These are phyloP conservation scores for Xylaria sp. DNA, from an alignment of 2,329 filamentous ascomycete species.

Conservation along the genomic window DNA sequence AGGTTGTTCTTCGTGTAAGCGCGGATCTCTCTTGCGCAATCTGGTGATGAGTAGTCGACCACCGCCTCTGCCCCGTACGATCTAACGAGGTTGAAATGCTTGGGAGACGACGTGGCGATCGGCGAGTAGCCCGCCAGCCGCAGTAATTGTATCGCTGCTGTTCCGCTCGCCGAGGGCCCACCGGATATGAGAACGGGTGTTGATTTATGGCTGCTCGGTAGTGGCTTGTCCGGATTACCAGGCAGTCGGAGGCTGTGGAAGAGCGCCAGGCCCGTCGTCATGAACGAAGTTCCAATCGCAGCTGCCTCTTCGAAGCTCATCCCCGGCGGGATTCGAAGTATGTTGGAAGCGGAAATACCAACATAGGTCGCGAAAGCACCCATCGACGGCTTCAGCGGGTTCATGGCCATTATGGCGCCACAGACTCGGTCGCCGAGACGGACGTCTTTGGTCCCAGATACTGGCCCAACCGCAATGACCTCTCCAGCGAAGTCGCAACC, in stretches of 20 bases:
- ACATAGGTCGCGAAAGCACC: neutral
- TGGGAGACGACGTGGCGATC: constrained; percentile 16
- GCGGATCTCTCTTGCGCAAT: constrained; percentile 42
- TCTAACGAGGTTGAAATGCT: constrained; percentile 5
- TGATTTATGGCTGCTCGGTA: neutral
- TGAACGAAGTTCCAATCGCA: neutral
- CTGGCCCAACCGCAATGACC: no score
- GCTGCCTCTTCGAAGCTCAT: neutral
- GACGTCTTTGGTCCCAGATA: no score
- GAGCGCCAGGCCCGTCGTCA: neutral
- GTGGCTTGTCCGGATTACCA: neutral
- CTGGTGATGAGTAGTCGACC: constrained; percentile 17
- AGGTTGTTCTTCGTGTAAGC: constrained; percentile 40
- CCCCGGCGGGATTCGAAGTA: neutral
- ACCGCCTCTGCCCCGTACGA: neutral
- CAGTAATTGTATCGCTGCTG: neutral
- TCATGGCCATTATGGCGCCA: neutral
- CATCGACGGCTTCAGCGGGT: neutral
- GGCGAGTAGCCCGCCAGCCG: neutral
- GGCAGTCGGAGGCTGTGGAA: neutral
- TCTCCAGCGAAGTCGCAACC: no score
- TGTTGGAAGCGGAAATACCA: neutral
- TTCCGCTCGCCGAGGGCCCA: neutral
- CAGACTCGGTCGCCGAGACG: neutral
- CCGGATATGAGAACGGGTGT: neutral